Percentiles rank a stretch among this genome's conserved stretches.
Evolutionary conservation across 2,329 filamentous ascomycete genomes (phyloP).

Genomic region (Pestalotiopsis fici): DNA sequence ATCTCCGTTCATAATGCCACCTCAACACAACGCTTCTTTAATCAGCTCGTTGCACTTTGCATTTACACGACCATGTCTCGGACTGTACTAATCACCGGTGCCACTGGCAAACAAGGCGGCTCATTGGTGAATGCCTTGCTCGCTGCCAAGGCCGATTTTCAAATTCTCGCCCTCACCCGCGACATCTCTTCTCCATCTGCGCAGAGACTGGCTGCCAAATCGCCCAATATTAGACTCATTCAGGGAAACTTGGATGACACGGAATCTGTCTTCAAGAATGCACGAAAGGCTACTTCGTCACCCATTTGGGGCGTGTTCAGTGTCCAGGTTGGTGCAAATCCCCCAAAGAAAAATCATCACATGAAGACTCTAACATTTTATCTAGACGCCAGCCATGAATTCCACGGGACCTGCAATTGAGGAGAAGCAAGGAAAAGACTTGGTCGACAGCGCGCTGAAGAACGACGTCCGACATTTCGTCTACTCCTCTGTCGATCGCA

Average conservation of each 20-base stretch:
- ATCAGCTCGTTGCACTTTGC: background rate
- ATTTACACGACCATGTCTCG: background rate
- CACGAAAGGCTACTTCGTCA: background rate
- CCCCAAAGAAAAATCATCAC: background rate
- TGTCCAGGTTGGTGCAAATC: conserved; percentile 1
- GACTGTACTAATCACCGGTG: conserved; percentile 7
- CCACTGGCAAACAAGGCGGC: conserved; percentile 12
- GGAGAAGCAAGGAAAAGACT: conserved; percentile 62
- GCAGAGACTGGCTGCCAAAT: background rate
- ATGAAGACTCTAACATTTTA: too few species aligned
- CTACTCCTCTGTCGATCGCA: conserved; percentile 79
- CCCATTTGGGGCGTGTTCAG: conserved; percentile 12
- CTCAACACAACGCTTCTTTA: background rate
- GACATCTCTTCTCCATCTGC: background rate
- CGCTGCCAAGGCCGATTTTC: background rate
- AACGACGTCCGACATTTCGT: conserved; percentile 87
- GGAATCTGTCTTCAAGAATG: conserved; percentile 7
- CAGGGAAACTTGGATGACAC: conserved; percentile 3
- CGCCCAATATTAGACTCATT: background rate
- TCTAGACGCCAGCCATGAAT: background rate
- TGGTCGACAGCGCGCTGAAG: conserved; percentile 86
- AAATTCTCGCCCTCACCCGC: conserved; percentile 8
- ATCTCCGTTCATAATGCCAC: background rate
- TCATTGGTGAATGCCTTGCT: conserved; percentile 3
- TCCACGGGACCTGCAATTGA: background rate